Percentiles rank a stretch among this genome's conserved stretches.
Evolutionary conservation across 148 eudicot species (phyloP).

Genomic region (Chenopodium album): DNA sequence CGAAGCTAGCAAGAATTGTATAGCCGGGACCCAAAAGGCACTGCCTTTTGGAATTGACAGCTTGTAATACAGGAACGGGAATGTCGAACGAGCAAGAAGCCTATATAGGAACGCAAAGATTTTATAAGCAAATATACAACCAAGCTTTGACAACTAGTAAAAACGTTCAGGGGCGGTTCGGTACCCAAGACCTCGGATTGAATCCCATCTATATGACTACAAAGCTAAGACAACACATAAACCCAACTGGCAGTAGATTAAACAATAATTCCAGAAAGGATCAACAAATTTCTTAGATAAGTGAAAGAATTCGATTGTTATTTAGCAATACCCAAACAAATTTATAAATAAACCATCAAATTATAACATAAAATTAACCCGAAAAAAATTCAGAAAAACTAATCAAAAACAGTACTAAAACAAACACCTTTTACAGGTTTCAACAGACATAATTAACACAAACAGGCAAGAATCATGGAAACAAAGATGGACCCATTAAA

Average conservation of each 20-base stretch:
- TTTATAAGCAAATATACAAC: background rate
- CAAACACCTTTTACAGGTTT: background rate
- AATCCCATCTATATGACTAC: background rate
- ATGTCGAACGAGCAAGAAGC: slow-evolving; percentile 56
- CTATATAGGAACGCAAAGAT: slow-evolving; percentile 28
- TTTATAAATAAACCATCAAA: background rate
- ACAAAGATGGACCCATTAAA: slow-evolving; percentile 16
- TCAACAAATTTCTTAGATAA: background rate
- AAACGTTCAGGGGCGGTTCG: no score
- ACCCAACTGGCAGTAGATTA: background rate
- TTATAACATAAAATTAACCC: background rate
- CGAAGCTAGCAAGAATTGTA: no score
- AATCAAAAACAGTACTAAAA: background rate
- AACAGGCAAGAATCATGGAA: background rate
- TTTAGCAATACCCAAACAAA: background rate
- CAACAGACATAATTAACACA: background rate
- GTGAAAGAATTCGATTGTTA: background rate
- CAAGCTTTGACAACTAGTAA: no score
- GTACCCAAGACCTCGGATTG: no score
- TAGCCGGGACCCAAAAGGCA: no score
- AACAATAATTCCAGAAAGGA: background rate
- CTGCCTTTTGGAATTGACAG: no score
- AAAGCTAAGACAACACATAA: background rate
- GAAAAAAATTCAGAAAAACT: background rate
- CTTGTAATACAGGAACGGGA: slow-evolving; percentile 46